Conservation (phyloP, 75 land plant genomes). For the Selaginella tamariscina region DNA sequence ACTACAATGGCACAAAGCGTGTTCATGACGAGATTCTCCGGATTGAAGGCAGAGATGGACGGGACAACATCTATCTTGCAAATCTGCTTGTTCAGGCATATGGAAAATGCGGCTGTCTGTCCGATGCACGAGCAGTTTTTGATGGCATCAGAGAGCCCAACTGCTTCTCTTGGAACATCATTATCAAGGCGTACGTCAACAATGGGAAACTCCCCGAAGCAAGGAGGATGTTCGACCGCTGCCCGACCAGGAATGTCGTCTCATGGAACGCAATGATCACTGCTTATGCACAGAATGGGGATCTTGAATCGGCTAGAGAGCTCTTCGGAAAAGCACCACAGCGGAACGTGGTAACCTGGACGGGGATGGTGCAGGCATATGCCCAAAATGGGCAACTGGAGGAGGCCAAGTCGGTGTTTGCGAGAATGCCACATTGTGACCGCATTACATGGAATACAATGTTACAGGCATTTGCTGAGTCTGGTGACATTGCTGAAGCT, state of each 20-base stretch:
- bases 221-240: conserved; percentile 32
- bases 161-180: conserved; percentile 12
- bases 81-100: conserved; percentile 8
- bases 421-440: neutral
- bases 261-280: conserved; percentile 64
- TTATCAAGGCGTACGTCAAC: conserved; percentile 33
- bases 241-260: conserved; percentile 35
- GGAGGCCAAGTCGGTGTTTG: conserved; percentile 2
- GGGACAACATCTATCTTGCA: neutral
- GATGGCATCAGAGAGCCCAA: neutral
- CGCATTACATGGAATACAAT: neutral
- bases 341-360: neutral
- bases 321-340: conserved; percentile 34
- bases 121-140: neutral
- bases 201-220: conserved; percentile 50
- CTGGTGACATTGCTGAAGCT: neutral
- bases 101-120: neutral
- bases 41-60: neutral
- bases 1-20: neutral
- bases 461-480: neutral
- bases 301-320: conserved; percentile 31
- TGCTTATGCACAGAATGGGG: conserved; percentile 51
- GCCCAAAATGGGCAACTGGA: conserved; percentile 6
- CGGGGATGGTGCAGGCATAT: neutral
- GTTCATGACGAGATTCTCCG: neutral